These are phyloP conservation scores for Trypanosoma mega DNA, from an alignment of 208 protist genomes.

Conservation along the genomic window DNA sequence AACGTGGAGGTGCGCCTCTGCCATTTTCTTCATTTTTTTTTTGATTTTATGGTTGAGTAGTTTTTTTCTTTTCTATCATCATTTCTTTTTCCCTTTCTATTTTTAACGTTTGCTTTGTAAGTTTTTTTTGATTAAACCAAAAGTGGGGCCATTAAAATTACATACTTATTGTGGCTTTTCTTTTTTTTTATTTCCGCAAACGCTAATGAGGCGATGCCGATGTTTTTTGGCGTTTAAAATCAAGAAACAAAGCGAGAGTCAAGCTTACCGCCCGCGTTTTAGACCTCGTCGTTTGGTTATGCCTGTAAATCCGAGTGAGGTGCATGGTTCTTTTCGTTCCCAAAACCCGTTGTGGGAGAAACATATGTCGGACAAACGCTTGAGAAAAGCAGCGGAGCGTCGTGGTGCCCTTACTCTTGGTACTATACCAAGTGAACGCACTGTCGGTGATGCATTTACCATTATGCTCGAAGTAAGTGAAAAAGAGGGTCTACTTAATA, in stretches of 20 bases:
- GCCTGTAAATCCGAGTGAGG: conserved; percentile 74
- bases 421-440: conserved; percentile 73
- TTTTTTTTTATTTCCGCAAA: conserved; percentile 10
- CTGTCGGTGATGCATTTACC: conserved; percentile 75
- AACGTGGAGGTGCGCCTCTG: conserved; percentile 3
- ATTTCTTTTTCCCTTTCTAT: conserved; percentile 14
- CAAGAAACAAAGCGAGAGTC: conserved; percentile 42
- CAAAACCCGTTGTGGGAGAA: conserved; percentile 50
- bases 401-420: conserved; percentile 63
- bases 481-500: conserved; percentile 36
- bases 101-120: too few relatives aligned
- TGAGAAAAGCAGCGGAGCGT: conserved; percentile 35
- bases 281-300: conserved; percentile 85
- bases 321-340: conserved; percentile 51
- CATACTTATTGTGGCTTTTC: neutral
- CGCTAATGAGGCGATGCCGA: conserved; percentile 1
- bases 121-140: too few relatives aligned
- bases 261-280: conserved; percentile 74
- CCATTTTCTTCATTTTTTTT: too few relatives aligned
- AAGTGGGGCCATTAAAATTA: too few relatives aligned
- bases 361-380: conserved; percentile 39
- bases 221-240: conserved; percentile 31
- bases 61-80: conserved; percentile 5
- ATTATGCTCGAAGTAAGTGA: conserved; percentile 68
- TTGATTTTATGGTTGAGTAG: too few relatives aligned